Evolutionary conservation across 768 basidiomycete genomes (phyloP).

Genomic region (Leccinum boreale): DNA sequence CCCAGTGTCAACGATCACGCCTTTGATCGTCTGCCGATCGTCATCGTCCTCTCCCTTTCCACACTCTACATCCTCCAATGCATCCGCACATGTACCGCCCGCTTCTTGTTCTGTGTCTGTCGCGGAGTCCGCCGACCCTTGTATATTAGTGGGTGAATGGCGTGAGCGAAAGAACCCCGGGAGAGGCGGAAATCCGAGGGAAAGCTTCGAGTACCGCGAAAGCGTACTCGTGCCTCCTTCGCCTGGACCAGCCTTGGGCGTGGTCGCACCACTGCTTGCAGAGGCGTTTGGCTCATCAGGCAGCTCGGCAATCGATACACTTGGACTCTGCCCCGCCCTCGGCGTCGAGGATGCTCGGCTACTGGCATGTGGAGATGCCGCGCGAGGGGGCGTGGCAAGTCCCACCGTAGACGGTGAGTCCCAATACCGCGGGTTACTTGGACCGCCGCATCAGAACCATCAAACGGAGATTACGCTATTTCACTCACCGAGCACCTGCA

Average conservation of each 20-base stretch:
- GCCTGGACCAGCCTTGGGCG: conserved; percentile 45
- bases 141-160: conserved; percentile 45
- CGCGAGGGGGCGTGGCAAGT: conserved; percentile 23
- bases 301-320: conserved; percentile 13
- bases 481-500: conserved; percentile 43
- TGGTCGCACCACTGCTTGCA: conserved; percentile 53
- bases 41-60: conserved; percentile 35
- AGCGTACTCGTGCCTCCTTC: conserved; percentile 30
- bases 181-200: conserved; percentile 58
- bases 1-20: conserved; percentile 21
- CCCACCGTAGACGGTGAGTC: conserved; percentile 23
- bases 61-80: conserved; percentile 5
- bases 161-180: conserved; percentile 62
- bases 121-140: conserved; percentile 19
- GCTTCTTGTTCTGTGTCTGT: conserved; percentile 20
- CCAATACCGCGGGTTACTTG: conserved; percentile 17
- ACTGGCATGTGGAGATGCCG: conserved; percentile 12
- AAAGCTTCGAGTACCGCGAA: conserved; percentile 40
- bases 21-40: conserved; percentile 41
- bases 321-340: conserved; percentile 21
- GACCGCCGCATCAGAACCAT: conserved; percentile 9
- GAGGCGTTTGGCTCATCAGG: conserved; percentile 39
- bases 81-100: conserved; percentile 11
- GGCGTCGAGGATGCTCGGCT: conserved; percentile 25
- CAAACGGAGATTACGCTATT: neutral